phyloP scores from a whole-genome alignment of 208 protist species.

The Leishmania tarentolae region DNA sequence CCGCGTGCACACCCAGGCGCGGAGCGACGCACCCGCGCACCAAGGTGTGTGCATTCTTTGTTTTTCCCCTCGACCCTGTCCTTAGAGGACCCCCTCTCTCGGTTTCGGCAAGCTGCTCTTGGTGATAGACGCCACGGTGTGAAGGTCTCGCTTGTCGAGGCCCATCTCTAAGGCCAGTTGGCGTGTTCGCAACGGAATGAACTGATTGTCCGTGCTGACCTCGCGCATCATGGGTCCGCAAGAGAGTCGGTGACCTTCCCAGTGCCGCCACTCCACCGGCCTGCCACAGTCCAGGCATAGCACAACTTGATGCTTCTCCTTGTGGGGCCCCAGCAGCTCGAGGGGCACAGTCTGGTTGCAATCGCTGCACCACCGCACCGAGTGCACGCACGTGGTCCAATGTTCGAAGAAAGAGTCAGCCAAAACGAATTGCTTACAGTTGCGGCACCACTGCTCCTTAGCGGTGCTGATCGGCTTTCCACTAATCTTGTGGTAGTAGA shows the following conservation, averaged over 20 bases:
- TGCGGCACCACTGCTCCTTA: conserved; percentile 88
- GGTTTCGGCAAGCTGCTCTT: conserved; percentile 66
- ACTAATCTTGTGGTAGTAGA: conserved; percentile 83
- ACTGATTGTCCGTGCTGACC: conserved; percentile 86
- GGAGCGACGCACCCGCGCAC: background rate
- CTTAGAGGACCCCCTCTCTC: background rate
- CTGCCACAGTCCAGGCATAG: conserved; percentile 89
- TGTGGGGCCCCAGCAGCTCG: conserved; percentile 79
- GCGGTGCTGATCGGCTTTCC: conserved; percentile 44
- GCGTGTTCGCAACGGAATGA: conserved; percentile 84
- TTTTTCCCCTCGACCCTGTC: background rate
- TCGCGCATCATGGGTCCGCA: conserved; percentile 90
- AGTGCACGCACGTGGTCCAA: conserved; percentile 72
- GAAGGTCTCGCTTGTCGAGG: conserved; percentile 87
- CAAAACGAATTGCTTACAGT: conserved; percentile 87
- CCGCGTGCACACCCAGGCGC: background rate
- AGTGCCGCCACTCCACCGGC: conserved; percentile 87
- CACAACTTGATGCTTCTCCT: conserved; percentile 91
- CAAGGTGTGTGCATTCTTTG: background rate
- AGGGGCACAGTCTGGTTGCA: conserved; percentile 82
- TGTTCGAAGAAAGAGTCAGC: conserved; percentile 70
- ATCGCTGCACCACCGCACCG: conserved; percentile 86
- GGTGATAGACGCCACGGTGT: conserved; percentile 74
- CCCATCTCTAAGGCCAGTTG: conserved; percentile 87
- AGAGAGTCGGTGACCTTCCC: conserved; percentile 87